Conservation (phyloP, 805 yeast genomes). For the Myxozyma lipomycoides region DNA sequence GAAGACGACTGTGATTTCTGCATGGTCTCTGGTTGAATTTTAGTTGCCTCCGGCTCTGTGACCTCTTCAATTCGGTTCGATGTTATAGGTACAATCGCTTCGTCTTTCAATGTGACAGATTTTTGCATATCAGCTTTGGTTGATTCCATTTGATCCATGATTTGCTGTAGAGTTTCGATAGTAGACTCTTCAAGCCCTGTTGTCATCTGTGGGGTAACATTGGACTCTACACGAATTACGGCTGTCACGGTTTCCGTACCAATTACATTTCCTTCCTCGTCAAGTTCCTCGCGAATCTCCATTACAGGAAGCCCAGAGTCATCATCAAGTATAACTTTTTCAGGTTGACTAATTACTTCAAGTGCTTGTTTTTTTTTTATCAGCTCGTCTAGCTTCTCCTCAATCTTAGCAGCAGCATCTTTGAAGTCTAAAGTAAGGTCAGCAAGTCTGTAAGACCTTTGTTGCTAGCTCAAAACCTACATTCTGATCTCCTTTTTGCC, state of each 20-base stretch:
- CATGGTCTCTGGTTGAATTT: not conserved
- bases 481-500: slow-evolving; percentile 13
- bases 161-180: slow-evolving; percentile 7
- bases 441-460: not conserved
- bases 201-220: slow-evolving; percentile 13
- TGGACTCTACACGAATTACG: slow-evolving; percentile 7
- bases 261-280: slow-evolving; percentile 74
- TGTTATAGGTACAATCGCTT: not conserved
- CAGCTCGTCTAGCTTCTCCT: slow-evolving; percentile 7
- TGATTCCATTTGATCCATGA: slow-evolving; percentile 37
- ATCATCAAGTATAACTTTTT: slow-evolving; percentile 15
- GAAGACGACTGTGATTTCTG: not conserved
- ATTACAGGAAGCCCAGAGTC: slow-evolving; percentile 60
- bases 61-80: not conserved
- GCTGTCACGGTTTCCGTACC: slow-evolving; percentile 4
- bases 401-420: slow-evolving; percentile 2
- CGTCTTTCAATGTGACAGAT: not conserved
- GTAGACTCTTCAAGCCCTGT: slow-evolving; percentile 19
- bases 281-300: slow-evolving; percentile 81
- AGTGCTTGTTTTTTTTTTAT: slow-evolving; percentile 14
- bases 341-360: slow-evolving; percentile 8
- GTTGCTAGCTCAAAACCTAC: slow-evolving; percentile 6
- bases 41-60: not conserved
- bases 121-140: not conserved
- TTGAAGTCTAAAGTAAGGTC: slow-evolving; percentile 3